These are phyloP conservation scores for Naematelia aurantialba DNA, from an alignment of 768 basidiomycete genomes.

Conservation along the genomic window DNA sequence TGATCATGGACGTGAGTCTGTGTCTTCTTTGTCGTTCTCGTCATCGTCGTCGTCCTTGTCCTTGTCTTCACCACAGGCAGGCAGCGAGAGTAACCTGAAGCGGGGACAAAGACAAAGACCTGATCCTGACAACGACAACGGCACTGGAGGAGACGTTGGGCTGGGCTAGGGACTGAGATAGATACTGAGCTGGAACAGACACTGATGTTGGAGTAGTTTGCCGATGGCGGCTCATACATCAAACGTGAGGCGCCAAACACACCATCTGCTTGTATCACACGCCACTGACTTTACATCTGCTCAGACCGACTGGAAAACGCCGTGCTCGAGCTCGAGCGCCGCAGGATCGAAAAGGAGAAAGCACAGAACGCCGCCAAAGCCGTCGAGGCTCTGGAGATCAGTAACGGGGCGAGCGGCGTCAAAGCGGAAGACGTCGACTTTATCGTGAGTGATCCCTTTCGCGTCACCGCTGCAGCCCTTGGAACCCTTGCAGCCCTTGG, in stretches of 20 bases:
- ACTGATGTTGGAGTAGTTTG: slow-evolving; percentile 29
- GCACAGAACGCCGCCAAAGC: slow-evolving; percentile 37
- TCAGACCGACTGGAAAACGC: slow-evolving; percentile 35
- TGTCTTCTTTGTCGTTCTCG: neutral
- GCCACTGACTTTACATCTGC: too few relatives aligned
- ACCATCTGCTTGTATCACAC: neutral
- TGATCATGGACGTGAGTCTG: slow-evolving; percentile 41
- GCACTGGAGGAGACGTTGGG: too few relatives aligned
- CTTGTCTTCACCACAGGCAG: too few relatives aligned
- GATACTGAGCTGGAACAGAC: neutral
- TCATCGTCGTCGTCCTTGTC: neutral
- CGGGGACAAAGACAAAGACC: too few relatives aligned
- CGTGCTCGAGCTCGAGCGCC: slow-evolving; percentile 32
- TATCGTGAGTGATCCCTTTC: slow-evolving; percentile 23
- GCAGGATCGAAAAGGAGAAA: slow-evolving; percentile 38
- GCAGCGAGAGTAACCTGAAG: too few relatives aligned
- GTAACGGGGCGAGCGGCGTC: slow-evolving; percentile 5
- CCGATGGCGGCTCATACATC: slow-evolving; percentile 42
- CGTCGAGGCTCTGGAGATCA: slow-evolving; percentile 35
- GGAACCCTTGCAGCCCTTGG: neutral
- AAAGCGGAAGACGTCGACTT: slow-evolving; percentile 39
- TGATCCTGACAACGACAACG: too few relatives aligned
- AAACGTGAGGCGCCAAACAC: slow-evolving; percentile 24
- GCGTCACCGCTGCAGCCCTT: neutral
- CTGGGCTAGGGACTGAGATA: neutral